phyloP scores from a whole-genome alignment of 345 rosid species.

The Melastoma malabathricum region DNA sequence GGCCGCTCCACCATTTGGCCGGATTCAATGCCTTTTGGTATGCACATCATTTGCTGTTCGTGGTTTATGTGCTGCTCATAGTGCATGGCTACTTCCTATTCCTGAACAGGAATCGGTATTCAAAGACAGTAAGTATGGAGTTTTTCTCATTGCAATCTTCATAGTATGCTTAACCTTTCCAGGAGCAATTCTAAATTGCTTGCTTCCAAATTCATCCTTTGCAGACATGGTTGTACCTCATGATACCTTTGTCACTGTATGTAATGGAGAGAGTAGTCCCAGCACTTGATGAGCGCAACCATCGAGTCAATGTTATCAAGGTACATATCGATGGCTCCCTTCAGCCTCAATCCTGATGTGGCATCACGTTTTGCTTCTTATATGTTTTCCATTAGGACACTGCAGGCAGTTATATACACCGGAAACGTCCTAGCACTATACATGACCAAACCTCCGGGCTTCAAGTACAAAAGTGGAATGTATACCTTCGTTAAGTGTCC shows the following conservation, averaged over 20 bases:
- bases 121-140: conserved; percentile 8
- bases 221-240: conserved; percentile 93
- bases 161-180: neutral
- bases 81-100: conserved; percentile 75
- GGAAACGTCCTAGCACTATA: conserved; percentile 90
- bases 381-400: conserved; percentile 1
- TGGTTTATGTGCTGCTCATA: conserved; percentile 54
- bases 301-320: conserved; percentile 62
- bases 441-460: conserved; percentile 70
- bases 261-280: conserved; percentile 44
- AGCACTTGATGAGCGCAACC: conserved; percentile 37
- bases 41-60: conserved; percentile 69
- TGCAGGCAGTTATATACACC: conserved; percentile 72
- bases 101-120: conserved; percentile 46
- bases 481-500: conserved; percentile 87
- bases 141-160: neutral
- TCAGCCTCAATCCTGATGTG: neutral
- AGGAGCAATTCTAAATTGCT: neutral
- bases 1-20: conserved; percentile 46
- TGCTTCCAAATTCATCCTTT: conserved; percentile 2
- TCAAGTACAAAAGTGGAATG: conserved; percentile 90
- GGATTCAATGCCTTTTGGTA: conserved; percentile 98
- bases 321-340: conserved; percentile 14
- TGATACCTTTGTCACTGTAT: conserved; percentile 44
- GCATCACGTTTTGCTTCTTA: neutral